These are phyloP conservation scores for Primulina eburnea DNA, from an alignment of 257 asterid species.

Conservation along the genomic window DNA sequence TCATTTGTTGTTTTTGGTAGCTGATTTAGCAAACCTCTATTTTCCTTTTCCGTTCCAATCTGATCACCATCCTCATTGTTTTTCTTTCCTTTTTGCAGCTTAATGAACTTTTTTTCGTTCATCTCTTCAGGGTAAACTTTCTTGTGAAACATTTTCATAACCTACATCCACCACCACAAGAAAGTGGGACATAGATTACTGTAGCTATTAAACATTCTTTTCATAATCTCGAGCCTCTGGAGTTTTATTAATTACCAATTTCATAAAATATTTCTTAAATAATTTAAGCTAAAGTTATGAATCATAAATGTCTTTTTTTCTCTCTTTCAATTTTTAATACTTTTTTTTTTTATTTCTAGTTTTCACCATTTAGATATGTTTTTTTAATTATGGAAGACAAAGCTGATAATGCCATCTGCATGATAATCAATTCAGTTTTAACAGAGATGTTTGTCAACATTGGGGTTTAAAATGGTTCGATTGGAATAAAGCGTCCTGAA, in stretches of 20 bases:
- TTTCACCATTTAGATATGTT: conserved; percentile 2
- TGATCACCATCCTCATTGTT: conserved; percentile 22
- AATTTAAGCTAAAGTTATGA: conserved; percentile 4
- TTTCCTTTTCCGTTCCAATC: conserved; percentile 19
- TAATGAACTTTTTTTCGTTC: conserved; percentile 27
- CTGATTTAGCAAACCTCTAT: conserved; percentile 25
- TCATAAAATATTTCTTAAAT: conserved; percentile 1
- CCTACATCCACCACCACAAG: conserved; percentile 37
- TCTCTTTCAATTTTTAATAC: conserved; percentile 2
- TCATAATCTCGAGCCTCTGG: conserved; percentile 13
- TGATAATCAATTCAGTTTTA: conserved; percentile 1
- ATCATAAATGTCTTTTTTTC: conserved; percentile 6
- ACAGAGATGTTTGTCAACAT: background rate
- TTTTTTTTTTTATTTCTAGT: background rate
- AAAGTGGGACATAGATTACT: conserved; percentile 18
- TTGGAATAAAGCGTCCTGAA: conserved; percentile 9
- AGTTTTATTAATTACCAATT: conserved; percentile 22
- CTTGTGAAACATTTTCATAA: conserved; percentile 38
- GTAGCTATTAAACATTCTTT: background rate
- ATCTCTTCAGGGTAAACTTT: conserved; percentile 49
- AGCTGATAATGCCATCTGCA: conserved; percentile 11
- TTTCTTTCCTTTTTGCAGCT: conserved; percentile 30
- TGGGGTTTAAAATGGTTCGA: conserved; percentile 14
- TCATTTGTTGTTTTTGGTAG: conserved; percentile 25
- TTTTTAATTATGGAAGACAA: conserved; percentile 2